Percentiles rank a stretch among this genome's conserved stretches.
Conservation (phyloP, 306 rosid species). For the Oemleria cerasiformis region DNA sequence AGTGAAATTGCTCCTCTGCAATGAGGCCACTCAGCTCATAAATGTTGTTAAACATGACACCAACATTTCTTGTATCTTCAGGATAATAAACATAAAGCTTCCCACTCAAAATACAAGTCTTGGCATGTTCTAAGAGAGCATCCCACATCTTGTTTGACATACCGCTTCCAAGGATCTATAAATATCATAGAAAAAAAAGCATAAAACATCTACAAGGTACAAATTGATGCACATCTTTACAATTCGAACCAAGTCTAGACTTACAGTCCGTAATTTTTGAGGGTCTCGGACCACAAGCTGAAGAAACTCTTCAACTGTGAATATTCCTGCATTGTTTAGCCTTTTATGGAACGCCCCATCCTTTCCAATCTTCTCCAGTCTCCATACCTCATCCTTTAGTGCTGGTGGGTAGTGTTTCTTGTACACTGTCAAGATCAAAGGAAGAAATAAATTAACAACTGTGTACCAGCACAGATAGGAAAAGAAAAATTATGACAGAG, state of each 20-base stretch:
- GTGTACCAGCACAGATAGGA: conserved; percentile 9
- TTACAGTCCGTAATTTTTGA: conserved; percentile 72
- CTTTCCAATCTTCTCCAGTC: conserved; percentile 97
- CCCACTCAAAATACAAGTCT: conserved; percentile 87
- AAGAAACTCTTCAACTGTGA: conserved; percentile 76
- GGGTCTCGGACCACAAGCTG: conserved; percentile 80
- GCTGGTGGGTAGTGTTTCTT: conserved; percentile 98
- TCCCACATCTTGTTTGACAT: conserved; percentile 99
- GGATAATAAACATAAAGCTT: conserved; percentile 88
- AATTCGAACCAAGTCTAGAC: conserved; percentile 33
- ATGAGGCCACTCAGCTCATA: conserved; percentile 91
- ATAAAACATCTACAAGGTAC: conserved; percentile 23
- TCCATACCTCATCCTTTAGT: conserved; percentile 87
- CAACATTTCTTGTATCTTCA: conserved; percentile 82
- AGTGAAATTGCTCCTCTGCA: conserved; percentile 63
- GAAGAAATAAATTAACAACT: not conserved
- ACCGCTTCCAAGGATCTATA: conserved; percentile 98
- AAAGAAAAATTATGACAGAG: conserved; percentile 16
- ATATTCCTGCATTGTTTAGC: conserved; percentile 50
- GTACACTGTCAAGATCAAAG: conserved; percentile 60
- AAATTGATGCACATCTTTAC: conserved; percentile 6
- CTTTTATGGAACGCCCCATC: conserved; percentile 99
- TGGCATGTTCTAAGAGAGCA: conserved; percentile 93
- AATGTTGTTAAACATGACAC: conserved; percentile 84
- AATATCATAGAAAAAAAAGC: conserved; percentile 28